A percentile compares a stretch with the other conserved stretches of the same genome.
These are phyloP conservation scores for Thielaviopsis populi DNA, from an alignment of 2,329 filamentous ascomycete genomes.

Conservation along the genomic window DNA sequence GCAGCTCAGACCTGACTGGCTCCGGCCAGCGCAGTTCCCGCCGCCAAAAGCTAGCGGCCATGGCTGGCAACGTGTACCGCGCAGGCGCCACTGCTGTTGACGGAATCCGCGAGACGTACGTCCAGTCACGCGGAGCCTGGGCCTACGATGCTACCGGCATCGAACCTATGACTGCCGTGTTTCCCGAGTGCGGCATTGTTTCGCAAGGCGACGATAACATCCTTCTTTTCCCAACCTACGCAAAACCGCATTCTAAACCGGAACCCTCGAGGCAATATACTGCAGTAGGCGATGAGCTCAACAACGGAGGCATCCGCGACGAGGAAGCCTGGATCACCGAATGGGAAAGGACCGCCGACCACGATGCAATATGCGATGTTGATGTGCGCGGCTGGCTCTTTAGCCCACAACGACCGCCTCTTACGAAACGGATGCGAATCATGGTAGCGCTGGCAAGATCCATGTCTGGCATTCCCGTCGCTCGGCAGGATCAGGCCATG, in stretches of 20 bases:
- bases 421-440: constrained; percentile 75
- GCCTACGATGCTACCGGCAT: constrained; percentile 21
- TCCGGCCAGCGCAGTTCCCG: constrained; percentile 51
- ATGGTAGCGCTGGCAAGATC: constrained; percentile 75
- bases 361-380: constrained; percentile 78
- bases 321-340: constrained; percentile 62
- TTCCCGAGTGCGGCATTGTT: constrained; percentile 71
- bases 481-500: constrained; percentile 27
- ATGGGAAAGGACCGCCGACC: constrained; percentile 67
- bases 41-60: constrained; percentile 58
- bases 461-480: constrained; percentile 70
- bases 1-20: constrained; percentile 18
- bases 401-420: constrained; percentile 64
- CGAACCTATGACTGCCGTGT: constrained; percentile 53
- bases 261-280: constrained; percentile 1
- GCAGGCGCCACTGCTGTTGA: constrained; percentile 42
- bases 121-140: constrained; percentile 31
- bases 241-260: constrained; percentile 43
- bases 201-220: constrained; percentile 76
- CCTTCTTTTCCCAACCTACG: constrained; percentile 90
- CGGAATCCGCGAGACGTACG: constrained; percentile 44
- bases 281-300: constrained; percentile 22
- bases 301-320: constrained; percentile 36
- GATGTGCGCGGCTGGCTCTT: constrained; percentile 96
- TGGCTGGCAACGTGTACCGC: constrained; percentile 43